phyloP scores from a whole-genome alignment of 1,284 basidiomycete genomes.

The Trichosporon asahii region DNA sequence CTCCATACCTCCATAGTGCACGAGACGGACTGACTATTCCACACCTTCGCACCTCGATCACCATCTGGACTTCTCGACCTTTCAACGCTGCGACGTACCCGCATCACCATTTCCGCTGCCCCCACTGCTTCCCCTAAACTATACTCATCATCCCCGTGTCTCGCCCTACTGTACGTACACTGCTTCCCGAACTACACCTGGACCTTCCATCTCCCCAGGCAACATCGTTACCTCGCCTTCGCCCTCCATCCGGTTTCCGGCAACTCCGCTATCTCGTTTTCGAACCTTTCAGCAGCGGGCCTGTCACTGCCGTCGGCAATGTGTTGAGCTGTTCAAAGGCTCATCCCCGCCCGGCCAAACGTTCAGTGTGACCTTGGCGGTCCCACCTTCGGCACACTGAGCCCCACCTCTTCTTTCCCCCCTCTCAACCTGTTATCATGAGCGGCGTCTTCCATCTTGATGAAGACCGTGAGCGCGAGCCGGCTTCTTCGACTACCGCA shows the following conservation, averaged over 20 bases:
- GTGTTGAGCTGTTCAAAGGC: neutral
- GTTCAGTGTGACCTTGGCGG: neutral
- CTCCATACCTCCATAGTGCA: too few species aligned
- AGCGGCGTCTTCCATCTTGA: conserved; percentile 43
- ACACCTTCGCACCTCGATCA: neutral
- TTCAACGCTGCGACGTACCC: neutral
- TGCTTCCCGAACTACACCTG: too few species aligned
- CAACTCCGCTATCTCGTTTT: too few species aligned
- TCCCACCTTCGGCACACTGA: neutral
- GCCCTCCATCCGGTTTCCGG: too few species aligned
- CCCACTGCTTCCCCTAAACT: too few species aligned
- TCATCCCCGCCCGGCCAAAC: neutral
- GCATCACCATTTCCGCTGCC: neutral
- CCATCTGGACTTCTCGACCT: neutral
- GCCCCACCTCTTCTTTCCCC: too few species aligned
- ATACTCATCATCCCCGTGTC: too few species aligned
- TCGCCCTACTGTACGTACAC: too few species aligned
- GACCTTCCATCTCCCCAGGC: too few species aligned
- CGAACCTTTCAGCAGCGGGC: too few species aligned
- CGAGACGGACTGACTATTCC: too few species aligned
- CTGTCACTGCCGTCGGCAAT: neutral
- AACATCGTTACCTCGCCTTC: too few species aligned
- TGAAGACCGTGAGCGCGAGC: conserved; percentile 38
- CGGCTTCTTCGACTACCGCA: conserved; percentile 25
- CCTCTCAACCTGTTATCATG: conserved; percentile 9